Evolutionary conservation across 225 moss, liverwort and hornwort genomes (phyloP).

Genomic region (Rhytidiadelphus loreus): DNA sequence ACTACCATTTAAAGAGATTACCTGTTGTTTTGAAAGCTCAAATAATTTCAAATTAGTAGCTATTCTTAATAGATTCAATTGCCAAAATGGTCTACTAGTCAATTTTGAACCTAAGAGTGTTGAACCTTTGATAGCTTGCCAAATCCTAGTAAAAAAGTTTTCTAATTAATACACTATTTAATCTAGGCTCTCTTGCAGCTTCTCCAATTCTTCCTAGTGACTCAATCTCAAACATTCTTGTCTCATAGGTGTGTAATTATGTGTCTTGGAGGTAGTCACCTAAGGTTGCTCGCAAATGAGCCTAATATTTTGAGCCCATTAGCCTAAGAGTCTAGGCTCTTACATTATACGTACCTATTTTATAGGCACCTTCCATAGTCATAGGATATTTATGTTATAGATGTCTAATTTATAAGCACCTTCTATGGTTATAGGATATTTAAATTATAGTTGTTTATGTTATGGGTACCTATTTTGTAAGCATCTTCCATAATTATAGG

Average conservation of each 20-base stretch:
- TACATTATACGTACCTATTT: too few relatives aligned
- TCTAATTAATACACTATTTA: background rate
- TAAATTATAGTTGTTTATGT: too few relatives aligned
- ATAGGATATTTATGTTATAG: too few relatives aligned
- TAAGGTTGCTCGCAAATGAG: too few relatives aligned
- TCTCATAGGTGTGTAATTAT: background rate
- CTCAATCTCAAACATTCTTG: background rate
- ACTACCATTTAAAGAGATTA: background rate
- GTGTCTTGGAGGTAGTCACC: background rate
- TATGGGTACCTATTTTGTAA: too few relatives aligned
- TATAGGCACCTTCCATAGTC: too few relatives aligned
- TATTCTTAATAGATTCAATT: background rate
- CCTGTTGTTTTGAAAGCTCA: background rate
- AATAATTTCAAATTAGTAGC: background rate
- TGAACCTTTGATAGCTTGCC: background rate
- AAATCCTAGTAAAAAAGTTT: background rate
- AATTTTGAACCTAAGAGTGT: background rate
- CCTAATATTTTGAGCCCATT: too few relatives aligned
- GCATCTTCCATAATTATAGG: too few relatives aligned
- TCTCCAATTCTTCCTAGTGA: background rate
- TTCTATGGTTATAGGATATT: too few relatives aligned
- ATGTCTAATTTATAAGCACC: too few relatives aligned
- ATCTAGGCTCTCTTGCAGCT: background rate
- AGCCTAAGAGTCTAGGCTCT: too few relatives aligned
- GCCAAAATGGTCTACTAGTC: background rate